These are phyloP conservation scores for Fusarium marasasianum DNA, from an alignment of 2,329 filamentous ascomycete species.

Conservation along the genomic window DNA sequence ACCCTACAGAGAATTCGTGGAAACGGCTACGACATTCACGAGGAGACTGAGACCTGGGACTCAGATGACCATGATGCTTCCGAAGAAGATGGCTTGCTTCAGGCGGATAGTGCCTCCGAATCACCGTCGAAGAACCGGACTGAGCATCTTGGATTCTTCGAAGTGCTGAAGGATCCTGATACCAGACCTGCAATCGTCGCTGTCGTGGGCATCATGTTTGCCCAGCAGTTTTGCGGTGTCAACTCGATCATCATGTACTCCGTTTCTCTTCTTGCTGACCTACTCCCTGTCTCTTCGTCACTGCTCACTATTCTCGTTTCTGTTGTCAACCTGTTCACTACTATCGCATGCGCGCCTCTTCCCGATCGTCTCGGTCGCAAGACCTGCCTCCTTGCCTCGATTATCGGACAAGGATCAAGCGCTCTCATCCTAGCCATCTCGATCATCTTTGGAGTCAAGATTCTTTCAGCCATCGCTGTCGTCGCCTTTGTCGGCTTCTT, in stretches of 20 bases:
- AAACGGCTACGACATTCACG: conserved; percentile 70
- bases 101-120: conserved; percentile 44
- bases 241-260: conserved; percentile 99
- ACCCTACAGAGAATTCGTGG: conserved; percentile 82
- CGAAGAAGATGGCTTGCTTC: conserved; percentile 78
- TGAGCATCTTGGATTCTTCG: conserved; percentile 66
- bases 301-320: conserved; percentile 90
- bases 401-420: conserved; percentile 83
- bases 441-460: conserved; percentile 76
- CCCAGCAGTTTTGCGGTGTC: conserved; percentile 92
- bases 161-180: conserved; percentile 72
- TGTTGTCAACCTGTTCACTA: conserved; percentile 84
- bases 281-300: conserved; percentile 83
- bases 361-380: conserved; percentile 91
- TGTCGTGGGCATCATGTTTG: conserved; percentile 89
- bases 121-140: conserved; percentile 26
- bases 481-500: conserved; percentile 90
- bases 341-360: conserved; percentile 81
- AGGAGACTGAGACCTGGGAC: conserved; percentile 75
- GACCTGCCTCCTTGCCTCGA: conserved; percentile 81
- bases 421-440: conserved; percentile 82
- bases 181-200: conserved; percentile 81
- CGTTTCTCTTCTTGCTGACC: conserved; percentile 82
- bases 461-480: conserved; percentile 83
- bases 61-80: conserved; percentile 53